A percentile compares a stretch with the other conserved stretches of the same genome.
Conservation (phyloP, 768 basidiomycete genomes). For the Tulasnella sp. region DNA sequence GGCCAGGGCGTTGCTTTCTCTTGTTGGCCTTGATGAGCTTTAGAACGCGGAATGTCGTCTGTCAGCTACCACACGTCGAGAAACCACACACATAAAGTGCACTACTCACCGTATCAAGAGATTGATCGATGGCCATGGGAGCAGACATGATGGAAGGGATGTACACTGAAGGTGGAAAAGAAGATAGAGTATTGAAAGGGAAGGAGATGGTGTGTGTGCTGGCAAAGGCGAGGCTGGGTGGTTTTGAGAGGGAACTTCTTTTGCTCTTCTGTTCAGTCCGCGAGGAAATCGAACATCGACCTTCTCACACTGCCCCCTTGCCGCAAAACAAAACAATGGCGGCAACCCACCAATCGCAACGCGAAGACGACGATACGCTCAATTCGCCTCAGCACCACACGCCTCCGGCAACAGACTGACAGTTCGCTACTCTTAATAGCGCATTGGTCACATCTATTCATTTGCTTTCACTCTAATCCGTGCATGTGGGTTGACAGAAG, state of each 20-base stretch:
- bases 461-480: no score
- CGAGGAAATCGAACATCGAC: background rate
- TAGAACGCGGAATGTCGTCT: background rate
- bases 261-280: background rate
- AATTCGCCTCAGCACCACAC: no score
- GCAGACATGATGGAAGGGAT: slow-evolving; percentile 5
- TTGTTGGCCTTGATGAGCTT: slow-evolving; percentile 17
- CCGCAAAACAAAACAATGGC: background rate
- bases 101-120: slow-evolving; percentile 8
- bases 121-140: slow-evolving; percentile 16
- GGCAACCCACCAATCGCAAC: no score
- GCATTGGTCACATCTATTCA: no score
- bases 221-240: background rate
- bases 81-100: background rate
- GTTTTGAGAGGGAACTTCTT: background rate
- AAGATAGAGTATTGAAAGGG: background rate
- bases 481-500: no score
- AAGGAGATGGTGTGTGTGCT: background rate
- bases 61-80: background rate
- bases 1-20: background rate
- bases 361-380: no score
- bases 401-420: no score
- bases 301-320: background rate
- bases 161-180: background rate
- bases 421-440: no score